Evolutionary conservation across 225 moss, liverwort and hornwort genomes (phyloP).

Genomic region (Marchantia paleacea): DNA sequence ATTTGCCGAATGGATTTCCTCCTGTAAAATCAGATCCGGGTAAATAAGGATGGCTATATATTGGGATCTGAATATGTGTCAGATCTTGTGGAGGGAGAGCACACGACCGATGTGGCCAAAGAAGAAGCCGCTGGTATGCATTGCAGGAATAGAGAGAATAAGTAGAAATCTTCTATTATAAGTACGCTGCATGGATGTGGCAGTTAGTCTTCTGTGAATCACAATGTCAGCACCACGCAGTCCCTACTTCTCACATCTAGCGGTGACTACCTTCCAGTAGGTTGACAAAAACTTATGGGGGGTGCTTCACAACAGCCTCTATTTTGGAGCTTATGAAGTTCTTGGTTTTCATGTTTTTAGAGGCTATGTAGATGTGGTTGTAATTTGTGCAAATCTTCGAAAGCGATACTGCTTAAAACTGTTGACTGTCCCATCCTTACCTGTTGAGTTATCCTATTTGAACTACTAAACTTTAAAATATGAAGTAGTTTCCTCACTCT

Average conservation of each 20-base stretch:
- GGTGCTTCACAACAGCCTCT: too few species aligned
- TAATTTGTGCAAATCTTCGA: too few species aligned
- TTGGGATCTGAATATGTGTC: conserved; percentile 79
- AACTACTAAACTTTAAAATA: not conserved
- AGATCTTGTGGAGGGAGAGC: conserved; percentile 94
- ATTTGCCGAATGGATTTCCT: not conserved
- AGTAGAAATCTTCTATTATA: not conserved
- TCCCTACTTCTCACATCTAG: not conserved
- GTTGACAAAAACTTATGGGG: not conserved
- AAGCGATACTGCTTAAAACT: too few species aligned
- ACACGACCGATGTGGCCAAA: conserved; percentile 55
- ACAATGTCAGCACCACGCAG: not conserved
- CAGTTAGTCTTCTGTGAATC: not conserved
- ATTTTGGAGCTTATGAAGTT: too few species aligned
- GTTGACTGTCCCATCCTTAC: too few species aligned
- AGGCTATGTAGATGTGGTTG: too few species aligned
- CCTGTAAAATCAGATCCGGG: conserved; percentile 57
- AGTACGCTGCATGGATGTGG: not conserved
- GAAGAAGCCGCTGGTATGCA: conserved; percentile 21
- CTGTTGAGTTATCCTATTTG: too few species aligned
- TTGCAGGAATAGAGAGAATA: not conserved
- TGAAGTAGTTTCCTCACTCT: not conserved
- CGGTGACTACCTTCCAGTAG: not conserved
- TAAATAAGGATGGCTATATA: conserved; percentile 80
- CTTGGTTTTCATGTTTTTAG: too few species aligned